Evolutionary conservation across 2,329 filamentous ascomycete genomes (phyloP).

Genomic region (Colletotrichum tamarilloi): DNA sequence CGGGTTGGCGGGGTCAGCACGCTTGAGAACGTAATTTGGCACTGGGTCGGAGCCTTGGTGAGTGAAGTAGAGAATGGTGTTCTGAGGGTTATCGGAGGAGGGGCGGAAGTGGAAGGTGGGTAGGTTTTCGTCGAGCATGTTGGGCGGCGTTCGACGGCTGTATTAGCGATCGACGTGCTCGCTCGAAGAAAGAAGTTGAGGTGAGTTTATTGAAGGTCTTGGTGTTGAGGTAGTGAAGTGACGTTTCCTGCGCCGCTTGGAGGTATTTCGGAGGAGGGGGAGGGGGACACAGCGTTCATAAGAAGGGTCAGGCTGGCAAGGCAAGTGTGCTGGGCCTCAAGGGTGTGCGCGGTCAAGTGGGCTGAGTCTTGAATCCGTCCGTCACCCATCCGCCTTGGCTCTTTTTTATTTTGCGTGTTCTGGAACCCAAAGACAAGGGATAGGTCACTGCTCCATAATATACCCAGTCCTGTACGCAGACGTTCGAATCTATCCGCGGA

Average conservation of each 20-base stretch:
- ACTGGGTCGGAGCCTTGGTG: slow-evolving; percentile 84
- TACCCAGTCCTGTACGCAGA: background rate
- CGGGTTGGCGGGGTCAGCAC: slow-evolving; percentile 77
- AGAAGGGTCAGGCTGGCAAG: background rate
- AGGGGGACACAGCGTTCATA: background rate
- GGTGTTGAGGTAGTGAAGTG: background rate
- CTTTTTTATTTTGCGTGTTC: background rate
- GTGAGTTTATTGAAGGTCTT: background rate
- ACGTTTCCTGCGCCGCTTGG: background rate
- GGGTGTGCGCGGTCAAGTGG: slow-evolving; percentile 27
- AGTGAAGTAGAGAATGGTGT: slow-evolving; percentile 69
- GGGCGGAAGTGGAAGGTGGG: slow-evolving; percentile 73
- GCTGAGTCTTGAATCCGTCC: slow-evolving; percentile 23
- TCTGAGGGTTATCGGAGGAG: slow-evolving; percentile 62
- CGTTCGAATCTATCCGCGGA: slow-evolving; percentile 1
- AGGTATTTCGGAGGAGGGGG: background rate
- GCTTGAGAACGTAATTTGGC: slow-evolving; percentile 83
- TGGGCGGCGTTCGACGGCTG: slow-evolving; percentile 33
- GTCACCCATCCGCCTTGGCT: slow-evolving; percentile 31
- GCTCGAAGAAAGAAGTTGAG: background rate
- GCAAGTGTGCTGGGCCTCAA: slow-evolving; percentile 17
- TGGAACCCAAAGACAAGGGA: slow-evolving; percentile 1
- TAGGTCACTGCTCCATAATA: background rate
- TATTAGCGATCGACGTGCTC: background rate
- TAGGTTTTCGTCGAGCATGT: slow-evolving; percentile 95